Conservation (phyloP, 306 rosid genomes). For the Prunus armeniaca region DNA sequence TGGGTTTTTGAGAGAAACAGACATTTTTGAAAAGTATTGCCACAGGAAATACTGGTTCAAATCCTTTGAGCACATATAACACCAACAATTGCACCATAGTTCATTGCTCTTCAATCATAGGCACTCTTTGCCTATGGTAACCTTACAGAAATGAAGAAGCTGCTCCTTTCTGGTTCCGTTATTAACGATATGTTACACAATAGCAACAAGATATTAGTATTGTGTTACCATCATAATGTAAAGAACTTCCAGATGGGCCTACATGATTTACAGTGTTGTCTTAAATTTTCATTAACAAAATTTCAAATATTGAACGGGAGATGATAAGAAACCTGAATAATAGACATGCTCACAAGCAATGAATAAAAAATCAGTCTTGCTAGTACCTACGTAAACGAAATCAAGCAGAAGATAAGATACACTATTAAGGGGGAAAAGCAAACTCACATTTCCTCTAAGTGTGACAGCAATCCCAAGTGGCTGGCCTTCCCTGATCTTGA, state of each 20-base stretch:
- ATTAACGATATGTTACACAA: no score
- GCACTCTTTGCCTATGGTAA: background rate
- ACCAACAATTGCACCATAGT: background rate
- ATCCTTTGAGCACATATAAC: background rate
- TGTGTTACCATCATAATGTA: background rate
- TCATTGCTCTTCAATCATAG: background rate
- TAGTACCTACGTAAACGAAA: background rate
- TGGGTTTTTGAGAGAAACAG: background rate
- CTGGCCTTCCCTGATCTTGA: constrained; percentile 98
- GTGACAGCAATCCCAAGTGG: constrained; percentile 97
- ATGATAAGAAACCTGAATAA: constrained; percentile 6
- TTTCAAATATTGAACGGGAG: background rate
- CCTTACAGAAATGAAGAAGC: background rate
- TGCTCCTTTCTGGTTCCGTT: background rate
- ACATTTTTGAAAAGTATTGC: background rate
- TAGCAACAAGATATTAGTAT: background rate
- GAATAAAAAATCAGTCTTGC: background rate
- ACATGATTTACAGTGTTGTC: background rate
- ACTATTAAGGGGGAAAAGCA: constrained; percentile 2
- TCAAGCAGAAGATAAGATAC: background rate
- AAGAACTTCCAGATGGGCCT: constrained; percentile 3
- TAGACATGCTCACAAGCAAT: background rate
- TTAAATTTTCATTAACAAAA: background rate
- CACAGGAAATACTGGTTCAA: background rate
- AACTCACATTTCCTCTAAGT: constrained; percentile 82